These are phyloP conservation scores for Zelonia costaricensis DNA, from an alignment of 208 protist species.

Conservation along the genomic window DNA sequence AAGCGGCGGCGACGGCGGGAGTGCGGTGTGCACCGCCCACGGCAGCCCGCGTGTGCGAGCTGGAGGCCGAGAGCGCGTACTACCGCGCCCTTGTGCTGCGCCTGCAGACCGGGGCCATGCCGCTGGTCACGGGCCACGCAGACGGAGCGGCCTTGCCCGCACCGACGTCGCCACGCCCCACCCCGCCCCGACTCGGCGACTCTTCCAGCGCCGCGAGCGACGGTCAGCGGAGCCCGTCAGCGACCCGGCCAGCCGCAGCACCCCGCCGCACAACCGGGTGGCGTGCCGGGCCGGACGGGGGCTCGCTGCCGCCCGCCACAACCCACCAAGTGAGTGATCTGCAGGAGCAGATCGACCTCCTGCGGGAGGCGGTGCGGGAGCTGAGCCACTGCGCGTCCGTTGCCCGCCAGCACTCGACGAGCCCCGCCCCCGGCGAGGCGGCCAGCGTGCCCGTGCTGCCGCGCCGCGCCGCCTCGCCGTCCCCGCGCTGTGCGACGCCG, in stretches of 20 bases:
- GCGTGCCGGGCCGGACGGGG: too few relatives aligned
- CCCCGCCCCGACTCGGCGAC: not conserved
- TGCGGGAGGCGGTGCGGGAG: conserved; percentile 45
- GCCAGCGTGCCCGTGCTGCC: not conserved
- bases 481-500: conserved; percentile 25
- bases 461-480: conserved; percentile 16
- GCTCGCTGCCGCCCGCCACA: conserved; percentile 7
- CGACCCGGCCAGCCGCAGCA: conserved; percentile 4
- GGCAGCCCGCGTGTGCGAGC: too few relatives aligned
- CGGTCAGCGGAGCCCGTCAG: conserved; percentile 15
- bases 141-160: not conserved
- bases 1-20: not conserved
- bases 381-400: conserved; percentile 36
- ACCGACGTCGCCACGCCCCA: not conserved
- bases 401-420: conserved; percentile 1
- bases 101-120: too few relatives aligned
- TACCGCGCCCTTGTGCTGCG: conserved; percentile 20
- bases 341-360: conserved; percentile 26
- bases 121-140: too few relatives aligned
- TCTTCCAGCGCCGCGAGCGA: too few relatives aligned
- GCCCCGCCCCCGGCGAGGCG: conserved; percentile 8
- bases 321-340: conserved; percentile 20
- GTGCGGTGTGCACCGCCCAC: too few relatives aligned
- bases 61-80: conserved; percentile 45
- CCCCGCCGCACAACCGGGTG: too few relatives aligned